Evolutionary conservation across 2,329 filamentous ascomycete species (phyloP).

Genomic region (Ophiostoma sp.): DNA sequence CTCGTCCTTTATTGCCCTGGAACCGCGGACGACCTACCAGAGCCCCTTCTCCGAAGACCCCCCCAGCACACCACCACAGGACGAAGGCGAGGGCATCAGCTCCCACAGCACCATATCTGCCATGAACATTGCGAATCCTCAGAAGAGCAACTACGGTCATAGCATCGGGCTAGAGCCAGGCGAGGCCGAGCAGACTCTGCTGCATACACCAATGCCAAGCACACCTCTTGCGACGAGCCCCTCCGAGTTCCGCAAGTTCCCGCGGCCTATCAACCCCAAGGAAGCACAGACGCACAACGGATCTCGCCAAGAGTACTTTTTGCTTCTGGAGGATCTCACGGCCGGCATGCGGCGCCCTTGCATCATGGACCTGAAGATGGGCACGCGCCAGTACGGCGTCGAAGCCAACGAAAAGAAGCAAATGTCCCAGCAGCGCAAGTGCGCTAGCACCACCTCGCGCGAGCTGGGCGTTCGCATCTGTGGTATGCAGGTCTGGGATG

Average conservation of each 20-base stretch:
- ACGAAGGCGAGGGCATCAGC: not conserved
- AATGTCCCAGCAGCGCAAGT: slow-evolving; percentile 87
- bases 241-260: slow-evolving; percentile 38
- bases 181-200: not conserved
- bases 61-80: not conserved
- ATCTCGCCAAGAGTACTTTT: slow-evolving; percentile 79
- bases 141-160: slow-evolving; percentile 14
- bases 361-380: slow-evolving; percentile 98
- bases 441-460: slow-evolving; percentile 82
- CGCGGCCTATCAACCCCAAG: slow-evolving; percentile 67
- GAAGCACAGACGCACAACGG: slow-evolving; percentile 61
- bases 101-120: slow-evolving; percentile 25
- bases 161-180: not conserved
- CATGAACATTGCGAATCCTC: slow-evolving; percentile 21
- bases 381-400: slow-evolving; percentile 91
- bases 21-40: not conserved
- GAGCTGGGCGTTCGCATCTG: slow-evolving; percentile 90
- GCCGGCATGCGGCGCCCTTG: slow-evolving; percentile 95
- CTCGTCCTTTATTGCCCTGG: slow-evolving; percentile 20
- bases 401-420: slow-evolving; percentile 90
- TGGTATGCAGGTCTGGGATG: slow-evolving; percentile 94
- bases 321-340: slow-evolving; percentile 89
- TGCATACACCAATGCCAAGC: not conserved
- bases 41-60: slow-evolving; percentile 3
- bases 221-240: slow-evolving; percentile 16